Evolutionary conservation across 2,329 filamentous ascomycete genomes (phyloP).

Genomic region (Claviceps africana): DNA sequence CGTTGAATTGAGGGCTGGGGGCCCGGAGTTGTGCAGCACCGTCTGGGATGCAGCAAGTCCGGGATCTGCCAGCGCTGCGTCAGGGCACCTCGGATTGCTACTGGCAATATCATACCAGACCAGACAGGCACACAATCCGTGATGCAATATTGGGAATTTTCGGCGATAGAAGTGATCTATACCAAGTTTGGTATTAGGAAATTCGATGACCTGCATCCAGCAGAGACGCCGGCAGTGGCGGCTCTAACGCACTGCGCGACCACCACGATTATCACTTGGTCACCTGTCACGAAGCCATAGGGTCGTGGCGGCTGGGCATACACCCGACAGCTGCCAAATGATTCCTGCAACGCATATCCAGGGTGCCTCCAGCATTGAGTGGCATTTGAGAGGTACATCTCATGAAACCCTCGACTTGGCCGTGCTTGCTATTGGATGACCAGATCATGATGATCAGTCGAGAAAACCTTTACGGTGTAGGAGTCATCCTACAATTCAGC

Average conservation of each 20-base stretch:
- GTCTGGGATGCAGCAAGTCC: neutral
- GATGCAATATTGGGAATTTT: neutral
- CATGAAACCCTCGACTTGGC: neutral
- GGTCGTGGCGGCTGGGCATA: neutral
- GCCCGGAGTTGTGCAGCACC: neutral
- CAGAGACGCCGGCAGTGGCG: neutral
- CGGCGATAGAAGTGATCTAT: neutral
- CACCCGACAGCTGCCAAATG: neutral
- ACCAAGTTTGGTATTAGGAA: neutral
- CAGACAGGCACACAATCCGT: neutral
- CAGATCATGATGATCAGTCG: neutral
- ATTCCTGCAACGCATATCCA: neutral
- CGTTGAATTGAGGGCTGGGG: neutral
- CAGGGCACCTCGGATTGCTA: neutral
- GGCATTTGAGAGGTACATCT: neutral
- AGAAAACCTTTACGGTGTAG: neutral
- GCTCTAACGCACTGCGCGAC: neutral
- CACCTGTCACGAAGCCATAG: neutral
- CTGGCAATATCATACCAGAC: neutral
- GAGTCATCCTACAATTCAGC: neutral
- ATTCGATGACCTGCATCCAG: neutral
- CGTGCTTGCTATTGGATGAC: neutral
- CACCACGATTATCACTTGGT: neutral
- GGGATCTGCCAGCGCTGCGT: constrained; percentile 1
- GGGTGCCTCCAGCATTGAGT: neutral